Base-by-base conservation (phyloP, 805 yeast genomes). In the Vanderwaltozyma polyspora region DNA sequence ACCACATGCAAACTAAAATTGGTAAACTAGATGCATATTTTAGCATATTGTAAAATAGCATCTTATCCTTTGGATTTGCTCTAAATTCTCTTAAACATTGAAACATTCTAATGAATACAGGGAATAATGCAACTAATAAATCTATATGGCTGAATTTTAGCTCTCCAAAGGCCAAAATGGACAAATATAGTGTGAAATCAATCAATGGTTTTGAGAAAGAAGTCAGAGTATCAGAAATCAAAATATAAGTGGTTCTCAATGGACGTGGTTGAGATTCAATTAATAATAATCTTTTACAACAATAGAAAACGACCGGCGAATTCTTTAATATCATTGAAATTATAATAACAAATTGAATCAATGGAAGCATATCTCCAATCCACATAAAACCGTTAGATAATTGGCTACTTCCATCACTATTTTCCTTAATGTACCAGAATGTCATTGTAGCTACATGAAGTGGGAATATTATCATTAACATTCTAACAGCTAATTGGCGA, bases 211-310 rank as follows among this genome's bases (percentile, higher is more conserved):
- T 76, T 3, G 84, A 64, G 52, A 80, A 85, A 0, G 95, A 85
- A 0, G 93, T 80, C 30, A 91, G 62, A 5, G 86, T 75, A 60
- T 89, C 98, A 6, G 94, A 74, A 11, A 87, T 54, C 31, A 91
- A 57, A 25, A 89, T 81, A 52, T 89, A 96, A 36, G 52, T 60
- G 33, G 54, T 72, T 66, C 53, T 62, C 54, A 39, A 51, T 35
- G 50, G 44, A 32, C 41, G 19, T 32, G 52, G 41, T 44, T 43
- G 32, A 57, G 69, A 41, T 53, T 60, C 45, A 67, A 56, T 26
- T 66, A 48, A 16, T 51, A 50, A 30, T 39, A 49, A 33, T 64
- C 57, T 12, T 65, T 52, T 24, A 50, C 42, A 3, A 52, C 36
- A 30, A 69, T 53, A 27, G 67, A 61, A 4, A 59, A 42, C 31